phyloP scores from a whole-genome alignment of 2,329 filamentous ascomycete genomes.

The Coniella lustricola region DNA sequence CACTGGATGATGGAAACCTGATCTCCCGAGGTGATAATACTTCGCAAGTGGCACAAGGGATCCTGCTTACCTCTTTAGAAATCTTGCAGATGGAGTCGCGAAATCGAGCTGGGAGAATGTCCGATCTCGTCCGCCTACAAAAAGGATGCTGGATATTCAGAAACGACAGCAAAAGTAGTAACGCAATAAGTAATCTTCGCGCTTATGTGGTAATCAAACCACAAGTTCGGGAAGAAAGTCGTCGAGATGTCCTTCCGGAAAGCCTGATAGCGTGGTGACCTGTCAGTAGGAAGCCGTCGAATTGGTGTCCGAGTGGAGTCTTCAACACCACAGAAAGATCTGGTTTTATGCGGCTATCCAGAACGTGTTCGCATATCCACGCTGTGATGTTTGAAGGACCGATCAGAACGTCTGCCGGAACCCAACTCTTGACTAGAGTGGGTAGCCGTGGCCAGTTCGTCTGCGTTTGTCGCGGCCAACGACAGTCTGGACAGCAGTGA shows the following conservation, averaged over 20 bases:
- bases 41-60: background rate
- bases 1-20: slow-evolving; percentile 1
- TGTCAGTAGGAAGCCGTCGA: slow-evolving; percentile 15
- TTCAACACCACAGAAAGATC: slow-evolving; percentile 17
- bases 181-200: too few species aligned
- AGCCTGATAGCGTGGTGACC: slow-evolving; percentile 21
- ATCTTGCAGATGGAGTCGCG: slow-evolving; percentile 25
- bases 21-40: slow-evolving; percentile 1
- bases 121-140: too few species aligned
- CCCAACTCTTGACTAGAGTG: slow-evolving; percentile 17
- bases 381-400: slow-evolving; percentile 27
- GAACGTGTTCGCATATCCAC: slow-evolving; percentile 39
- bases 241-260: background rate
- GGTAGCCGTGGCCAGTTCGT: slow-evolving; percentile 29
- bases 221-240: too few species aligned
- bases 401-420: slow-evolving; percentile 23
- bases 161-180: too few species aligned
- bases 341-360: slow-evolving; percentile 37
- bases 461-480: slow-evolving; percentile 14
- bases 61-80: slow-evolving; percentile 13
- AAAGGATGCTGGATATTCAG: too few species aligned
- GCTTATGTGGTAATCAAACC: too few species aligned
- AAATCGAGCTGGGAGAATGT: slow-evolving; percentile 17
- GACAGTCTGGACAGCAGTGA: background rate
- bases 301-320: slow-evolving; percentile 23